A percentile compares a stretch with the other conserved stretches of the same genome.
Conservation (phyloP, 208 protist species). For the Acanthamoeba sp. region DNA sequence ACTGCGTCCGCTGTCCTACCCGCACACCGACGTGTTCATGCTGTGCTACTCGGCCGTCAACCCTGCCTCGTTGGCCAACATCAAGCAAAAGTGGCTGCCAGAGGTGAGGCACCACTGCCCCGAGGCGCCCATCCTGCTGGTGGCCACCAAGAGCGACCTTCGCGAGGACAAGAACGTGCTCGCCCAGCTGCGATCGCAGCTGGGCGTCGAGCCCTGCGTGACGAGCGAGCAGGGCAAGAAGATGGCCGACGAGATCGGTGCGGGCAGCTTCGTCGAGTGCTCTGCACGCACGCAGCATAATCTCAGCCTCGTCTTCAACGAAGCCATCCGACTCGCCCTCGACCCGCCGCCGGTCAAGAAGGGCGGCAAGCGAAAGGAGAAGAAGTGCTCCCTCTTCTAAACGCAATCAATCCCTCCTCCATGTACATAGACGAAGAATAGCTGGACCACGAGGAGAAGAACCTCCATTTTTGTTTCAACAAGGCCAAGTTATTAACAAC, state of each 20-base stretch:
- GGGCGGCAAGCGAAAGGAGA: neutral
- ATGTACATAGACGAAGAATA: too few relatives aligned
- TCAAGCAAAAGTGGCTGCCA: constrained; percentile 78
- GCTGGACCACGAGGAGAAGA: too few relatives aligned
- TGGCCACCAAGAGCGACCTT: constrained; percentile 87
- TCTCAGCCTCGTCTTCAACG: constrained; percentile 92
- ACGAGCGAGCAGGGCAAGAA: constrained; percentile 71
- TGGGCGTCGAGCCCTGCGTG: constrained; percentile 44
- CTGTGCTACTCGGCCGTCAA: constrained; percentile 90
- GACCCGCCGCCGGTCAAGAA: constrained; percentile 85
- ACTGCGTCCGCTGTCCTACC: constrained; percentile 93
- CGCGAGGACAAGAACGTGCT: constrained; percentile 82
- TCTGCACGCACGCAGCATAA: constrained; percentile 91
- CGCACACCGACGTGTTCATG: constrained; percentile 89
- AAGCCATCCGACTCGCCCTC: constrained; percentile 88
- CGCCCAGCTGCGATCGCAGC: constrained; percentile 68
- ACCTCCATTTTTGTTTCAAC: too few relatives aligned
- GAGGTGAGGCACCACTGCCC: constrained; percentile 79
- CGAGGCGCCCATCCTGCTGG: constrained; percentile 83
- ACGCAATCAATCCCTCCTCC: too few relatives aligned
- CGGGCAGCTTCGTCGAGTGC: constrained; percentile 93
- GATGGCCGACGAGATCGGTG: constrained; percentile 88
- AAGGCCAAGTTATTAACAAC: too few relatives aligned
- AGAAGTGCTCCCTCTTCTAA: constrained; percentile 71
- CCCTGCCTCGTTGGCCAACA: constrained; percentile 87